Base-by-base conservation (phyloP, 2,329 filamentous ascomycete genomes). In the Pseudogymnoascus sp. region DNA sequence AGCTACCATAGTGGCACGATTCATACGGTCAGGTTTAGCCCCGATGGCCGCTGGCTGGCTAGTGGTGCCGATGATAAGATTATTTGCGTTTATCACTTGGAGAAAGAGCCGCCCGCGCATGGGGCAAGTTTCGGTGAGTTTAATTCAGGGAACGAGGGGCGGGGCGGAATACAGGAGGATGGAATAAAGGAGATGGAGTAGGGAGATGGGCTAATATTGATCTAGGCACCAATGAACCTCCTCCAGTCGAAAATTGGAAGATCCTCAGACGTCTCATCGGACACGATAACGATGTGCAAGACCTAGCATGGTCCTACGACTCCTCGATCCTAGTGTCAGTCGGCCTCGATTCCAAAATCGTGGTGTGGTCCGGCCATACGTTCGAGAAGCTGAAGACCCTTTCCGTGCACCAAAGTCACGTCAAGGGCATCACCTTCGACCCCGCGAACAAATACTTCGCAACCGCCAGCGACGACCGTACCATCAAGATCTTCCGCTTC, bases 381-480 rank as follows among this genome's bases (percentile, higher is more conserved):
- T 99, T 99, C 70, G 95, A 99, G 78, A 97, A 96, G 78, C 83
- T 99, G 68, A 97, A 97, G 82, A 93, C 91, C 2, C 79, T 99
- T 4, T 87, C 92, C 1, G 88, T 93, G 64, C 95, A 99, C 76
- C 91, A 96, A 75, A 97, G 92, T 74, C 96, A 97, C 74, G 95
- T 99, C 78, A 99, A 99, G 75, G 95, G 96, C 66, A 96, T 99
- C 71, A 96, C 93, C 0, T 99, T 99, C 73, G 95, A 99, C 73
- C 95, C 95, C 0, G 95, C 95, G 45, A 97, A 97, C 79, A 99
- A 97, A 74, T 99, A 96, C 80, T 99, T 99, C 76, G 95, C 96
- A 14, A 99, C 96, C 0, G 93, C 96, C 2, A 96, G 92, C 77
- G 95, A 99, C 75, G 95, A 99, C 75, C 87, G 95, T 65, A 93